Evolutionary conservation across 768 basidiomycete genomes (phyloP), one percentile per base, ranked within the genome.

Genomic region (Clitopilus passeckerianus): DNA sequence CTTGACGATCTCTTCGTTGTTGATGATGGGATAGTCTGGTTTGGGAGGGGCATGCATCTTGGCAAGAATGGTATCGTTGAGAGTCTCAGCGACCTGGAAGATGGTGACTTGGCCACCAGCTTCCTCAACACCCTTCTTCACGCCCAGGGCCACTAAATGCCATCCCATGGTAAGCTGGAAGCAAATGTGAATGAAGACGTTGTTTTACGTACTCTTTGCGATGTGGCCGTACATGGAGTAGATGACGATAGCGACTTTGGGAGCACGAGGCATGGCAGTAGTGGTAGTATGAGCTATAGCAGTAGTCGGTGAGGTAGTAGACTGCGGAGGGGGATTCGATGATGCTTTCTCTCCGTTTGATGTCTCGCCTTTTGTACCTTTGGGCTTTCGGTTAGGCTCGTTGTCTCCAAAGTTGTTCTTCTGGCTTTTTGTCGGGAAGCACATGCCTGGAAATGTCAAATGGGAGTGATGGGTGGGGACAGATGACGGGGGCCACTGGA

Each of bases 151-250:
- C 67, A 91, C 90, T 91, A 66, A 14, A 60, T 53, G 58, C 53
- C 1, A 30, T 15, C 53, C 63, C 35, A 56, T 55, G 30, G 59
- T 61, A 61, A 59, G 52, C 14, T 22, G 23, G 12, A 22, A 15
- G 23, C 5, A 9, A 41, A 46, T 8, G 15, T 54, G 20, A 46
- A 15, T 46, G 1, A 18, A 27, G 54, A 5, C 18, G 44, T 15
- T 34, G 24, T 30, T 7, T 7, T 7, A 77, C 85, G 54, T 66
- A 91, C 90, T 44, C 66, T 82, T 81, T 60, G 77, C 80, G 70
- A 91, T 82, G 70, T 92, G 91, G 63, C 87, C 87, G 69, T 87
- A 89, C 76, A 90, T 71, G 18, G 86, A 72, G 74, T 91, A 91
- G 72, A 91, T 85, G 65, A 91, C 62, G 65, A 91, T 88, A 57